These are phyloP conservation scores for Acanthamoeba lenticulata DNA, from an alignment of 208 protist species.

Conservation along the genomic window DNA sequence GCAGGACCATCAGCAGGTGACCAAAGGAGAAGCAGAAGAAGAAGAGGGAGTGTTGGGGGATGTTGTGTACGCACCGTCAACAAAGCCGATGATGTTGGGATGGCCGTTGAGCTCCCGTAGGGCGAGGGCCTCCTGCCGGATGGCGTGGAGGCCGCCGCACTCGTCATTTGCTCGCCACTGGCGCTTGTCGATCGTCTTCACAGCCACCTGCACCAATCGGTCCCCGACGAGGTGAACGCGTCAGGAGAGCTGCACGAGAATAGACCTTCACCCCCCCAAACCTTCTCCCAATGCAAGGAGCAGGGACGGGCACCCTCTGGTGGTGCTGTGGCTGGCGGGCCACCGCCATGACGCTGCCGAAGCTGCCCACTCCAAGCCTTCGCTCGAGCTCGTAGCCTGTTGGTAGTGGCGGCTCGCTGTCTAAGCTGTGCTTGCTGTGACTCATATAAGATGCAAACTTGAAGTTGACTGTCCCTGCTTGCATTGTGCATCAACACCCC, in stretches of 20 bases:
- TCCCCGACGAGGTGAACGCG: too few species aligned
- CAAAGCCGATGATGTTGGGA: slow-evolving; percentile 2
- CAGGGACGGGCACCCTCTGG: not conserved
- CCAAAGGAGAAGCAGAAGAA: not conserved
- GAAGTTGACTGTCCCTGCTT: too few species aligned
- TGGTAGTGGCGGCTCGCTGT: not conserved
- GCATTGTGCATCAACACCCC: too few species aligned
- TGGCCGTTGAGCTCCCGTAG: not conserved
- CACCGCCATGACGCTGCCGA: not conserved
- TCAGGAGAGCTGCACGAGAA: not conserved
- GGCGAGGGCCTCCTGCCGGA: not conserved
- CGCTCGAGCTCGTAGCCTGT: not conserved
- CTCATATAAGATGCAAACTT: too few species aligned
- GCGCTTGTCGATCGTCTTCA: not conserved
- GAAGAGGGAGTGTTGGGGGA: not conserved
- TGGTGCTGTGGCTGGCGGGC: not conserved
- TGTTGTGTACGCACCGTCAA: not conserved
- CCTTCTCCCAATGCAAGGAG: not conserved
- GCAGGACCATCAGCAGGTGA: too few species aligned
- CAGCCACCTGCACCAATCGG: not conserved
- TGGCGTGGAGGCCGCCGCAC: not conserved
- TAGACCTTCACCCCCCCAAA: not conserved
- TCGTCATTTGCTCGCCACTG: not conserved
- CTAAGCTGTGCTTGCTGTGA: not conserved
- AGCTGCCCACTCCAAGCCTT: not conserved